Evolutionary conservation across 176 grass and related monocot species (phyloP).

Genomic region (Rhynchospora breviuscula): DNA sequence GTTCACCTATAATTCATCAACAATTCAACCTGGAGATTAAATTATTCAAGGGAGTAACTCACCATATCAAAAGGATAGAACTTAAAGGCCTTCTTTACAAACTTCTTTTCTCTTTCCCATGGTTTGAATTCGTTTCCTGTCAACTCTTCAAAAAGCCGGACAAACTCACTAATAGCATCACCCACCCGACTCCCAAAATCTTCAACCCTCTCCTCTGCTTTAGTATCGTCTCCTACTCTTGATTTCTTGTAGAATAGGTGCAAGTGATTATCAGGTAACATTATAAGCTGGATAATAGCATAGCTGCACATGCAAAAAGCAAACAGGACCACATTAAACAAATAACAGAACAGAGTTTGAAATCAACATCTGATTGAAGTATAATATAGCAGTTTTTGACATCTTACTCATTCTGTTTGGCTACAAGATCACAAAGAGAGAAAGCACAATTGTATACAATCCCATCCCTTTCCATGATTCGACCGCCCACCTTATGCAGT

Average conservation of each 20-base stretch:
- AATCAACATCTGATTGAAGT: neutral
- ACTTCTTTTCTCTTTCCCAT: constrained; percentile 80
- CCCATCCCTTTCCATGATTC: constrained; percentile 64
- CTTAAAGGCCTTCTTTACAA: constrained; percentile 57
- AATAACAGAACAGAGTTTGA: neutral
- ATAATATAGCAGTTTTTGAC: neutral
- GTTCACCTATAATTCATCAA: neutral
- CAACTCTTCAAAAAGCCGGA: constrained; percentile 53
- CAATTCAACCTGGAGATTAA: neutral
- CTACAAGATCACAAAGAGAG: constrained; percentile 47
- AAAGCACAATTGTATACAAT: constrained; percentile 79
- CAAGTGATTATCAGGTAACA: constrained; percentile 50
- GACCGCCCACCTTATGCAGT: constrained; percentile 57
- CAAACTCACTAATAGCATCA: constrained; percentile 64
- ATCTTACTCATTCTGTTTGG: constrained; percentile 46
- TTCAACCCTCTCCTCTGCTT: constrained; percentile 65
- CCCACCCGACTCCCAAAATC: constrained; percentile 52
- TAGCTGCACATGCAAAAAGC: constrained; percentile 33
- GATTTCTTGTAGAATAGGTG: constrained; percentile 86
- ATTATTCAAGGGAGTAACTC: neutral
- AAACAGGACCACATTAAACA: neutral
- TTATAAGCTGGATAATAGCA: constrained; percentile 62
- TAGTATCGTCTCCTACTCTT: constrained; percentile 52
- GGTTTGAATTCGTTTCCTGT: constrained; percentile 83
- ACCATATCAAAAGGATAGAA: constrained; percentile 90